Evolutionary conservation across 2,329 filamentous ascomycete species (phyloP), one percentile per base, ranked within the genome.

Genomic region (Zymoseptoria brevis): DNA sequence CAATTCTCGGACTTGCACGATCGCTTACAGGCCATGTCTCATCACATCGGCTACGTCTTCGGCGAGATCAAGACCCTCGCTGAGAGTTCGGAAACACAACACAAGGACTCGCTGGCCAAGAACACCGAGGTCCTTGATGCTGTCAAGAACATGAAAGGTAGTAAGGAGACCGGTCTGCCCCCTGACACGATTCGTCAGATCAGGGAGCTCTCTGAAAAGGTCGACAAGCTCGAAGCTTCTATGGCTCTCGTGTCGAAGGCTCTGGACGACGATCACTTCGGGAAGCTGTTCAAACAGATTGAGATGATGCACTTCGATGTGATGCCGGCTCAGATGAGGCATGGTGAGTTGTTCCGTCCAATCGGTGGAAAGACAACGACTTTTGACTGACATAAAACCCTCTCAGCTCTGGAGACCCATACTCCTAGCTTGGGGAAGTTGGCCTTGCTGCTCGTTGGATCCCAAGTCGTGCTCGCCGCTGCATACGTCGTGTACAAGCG

Each of bases 1-100:
- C 90, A 96, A 73, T 93, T 96, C 71, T 81, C 82, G 35, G 92
- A 96, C 71, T 81, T 97, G 13, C 88, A 96, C 78, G 88, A 88
- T 77, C 88, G 91, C 30, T 78, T 97, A 19, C 90, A 92, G 73
- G 80, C 79, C 66, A 79, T 90, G 60, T 85, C 84, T 73, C 86
- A 90, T 74, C 85, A 88, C 68, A 76, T 90, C 50, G 79, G 80
- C 19, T 81, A 80, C 65, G 78, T 90, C 58, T 85, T 84, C 73
- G 80, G 80, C 50, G 76, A 83, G 58, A 74, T 87, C 49, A 77
- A 80, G 9, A 73, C 77, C 48, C 74, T 83, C 58, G 75, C 80
- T 54, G 75, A 76, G 59, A 73, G 81, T 45, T 75, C 79, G 64
- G 82, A 87, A 69, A 74, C 81, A 67, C 80, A 82, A 55, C 80